Percentiles rank a stretch among this genome's conserved stretches.
These are phyloP conservation scores for Aureobasidium lini DNA, from an alignment of 2,329 filamentous ascomycete species.

Conservation along the genomic window DNA sequence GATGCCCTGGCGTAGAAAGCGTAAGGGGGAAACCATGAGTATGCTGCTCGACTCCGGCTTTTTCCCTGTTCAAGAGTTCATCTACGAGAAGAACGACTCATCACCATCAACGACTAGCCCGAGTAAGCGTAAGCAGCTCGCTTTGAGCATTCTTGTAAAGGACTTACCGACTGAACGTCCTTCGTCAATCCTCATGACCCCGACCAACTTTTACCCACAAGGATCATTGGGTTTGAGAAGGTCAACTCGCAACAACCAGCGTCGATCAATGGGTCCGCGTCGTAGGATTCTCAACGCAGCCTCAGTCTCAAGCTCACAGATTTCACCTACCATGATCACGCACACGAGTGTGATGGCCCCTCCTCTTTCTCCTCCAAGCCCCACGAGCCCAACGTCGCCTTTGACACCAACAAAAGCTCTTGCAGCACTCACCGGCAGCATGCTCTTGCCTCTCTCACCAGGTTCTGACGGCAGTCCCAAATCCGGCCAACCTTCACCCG, in stretches of 20 bases:
- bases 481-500: conserved; percentile 1
- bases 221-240: not conserved
- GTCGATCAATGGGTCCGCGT: not conserved
- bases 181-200: conserved; percentile 1
- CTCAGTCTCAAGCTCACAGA: not conserved
- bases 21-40: conserved; percentile 22
- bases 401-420: conserved; percentile 7
- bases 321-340: not conserved
- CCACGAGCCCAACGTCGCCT: not conserved
- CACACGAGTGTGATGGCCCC: not conserved
- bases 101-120: not conserved
- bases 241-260: not conserved
- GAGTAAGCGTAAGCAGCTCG: conserved; percentile 5
- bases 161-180: conserved; percentile 3
- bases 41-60: conserved; percentile 26
- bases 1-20: conserved; percentile 9
- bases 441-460: conserved; percentile 16
- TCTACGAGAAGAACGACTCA: not conserved
- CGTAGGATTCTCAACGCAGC: not conserved
- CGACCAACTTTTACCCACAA: conserved; percentile 8
- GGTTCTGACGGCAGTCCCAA: conserved; percentile 10
- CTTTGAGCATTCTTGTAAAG: conserved; percentile 9
- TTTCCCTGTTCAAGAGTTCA: conserved; percentile 17
- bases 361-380: not conserved
- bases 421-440: not conserved